Evolutionary conservation across 371 early-diverging fungal genomes (phyloP).

Genomic region (Mortierella sp.): DNA sequence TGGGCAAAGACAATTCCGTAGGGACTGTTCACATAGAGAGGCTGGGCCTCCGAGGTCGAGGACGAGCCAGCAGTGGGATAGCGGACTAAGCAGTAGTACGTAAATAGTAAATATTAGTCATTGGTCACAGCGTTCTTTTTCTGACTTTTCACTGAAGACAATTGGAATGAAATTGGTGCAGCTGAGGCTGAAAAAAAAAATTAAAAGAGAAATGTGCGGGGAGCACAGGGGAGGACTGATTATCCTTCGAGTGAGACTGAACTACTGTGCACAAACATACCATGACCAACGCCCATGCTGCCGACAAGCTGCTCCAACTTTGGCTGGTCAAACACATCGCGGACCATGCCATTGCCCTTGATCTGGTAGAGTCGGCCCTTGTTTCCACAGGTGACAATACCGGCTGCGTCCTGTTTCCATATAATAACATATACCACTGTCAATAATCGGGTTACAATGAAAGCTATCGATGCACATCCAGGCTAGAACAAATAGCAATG

Average conservation of each 20-base stretch:
- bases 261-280: conserved; percentile 74
- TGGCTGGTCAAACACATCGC: conserved; percentile 90
- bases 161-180: too few relatives aligned
- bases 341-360: conserved; percentile 98
- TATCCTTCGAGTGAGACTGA: too few relatives aligned
- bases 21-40: conserved; percentile 98
- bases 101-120: conserved; percentile 28
- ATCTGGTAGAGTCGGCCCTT: conserved; percentile 97
- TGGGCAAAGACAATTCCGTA: conserved; percentile 98
- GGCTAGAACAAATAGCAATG: too few relatives aligned
- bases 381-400: conserved; percentile 96
- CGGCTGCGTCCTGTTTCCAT: conserved; percentile 92
- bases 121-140: background rate
- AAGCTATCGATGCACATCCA: too few relatives aligned
- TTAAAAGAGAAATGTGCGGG: background rate
- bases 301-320: conserved; percentile 85
- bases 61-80: conserved; percentile 98
- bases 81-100: conserved; percentile 73
- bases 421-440: too few relatives aligned
- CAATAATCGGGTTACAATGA: too few relatives aligned
- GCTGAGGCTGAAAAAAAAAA: conserved; percentile 22
- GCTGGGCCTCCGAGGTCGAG: conserved; percentile 95
- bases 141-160: too few relatives aligned
- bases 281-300: conserved; percentile 95
- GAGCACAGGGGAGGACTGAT: conserved; percentile 4